Evolutionary conservation across 2,329 filamentous ascomycete genomes (phyloP), one percentile per base, ranked within the genome.

Genomic region (Colletotrichum musae): DNA sequence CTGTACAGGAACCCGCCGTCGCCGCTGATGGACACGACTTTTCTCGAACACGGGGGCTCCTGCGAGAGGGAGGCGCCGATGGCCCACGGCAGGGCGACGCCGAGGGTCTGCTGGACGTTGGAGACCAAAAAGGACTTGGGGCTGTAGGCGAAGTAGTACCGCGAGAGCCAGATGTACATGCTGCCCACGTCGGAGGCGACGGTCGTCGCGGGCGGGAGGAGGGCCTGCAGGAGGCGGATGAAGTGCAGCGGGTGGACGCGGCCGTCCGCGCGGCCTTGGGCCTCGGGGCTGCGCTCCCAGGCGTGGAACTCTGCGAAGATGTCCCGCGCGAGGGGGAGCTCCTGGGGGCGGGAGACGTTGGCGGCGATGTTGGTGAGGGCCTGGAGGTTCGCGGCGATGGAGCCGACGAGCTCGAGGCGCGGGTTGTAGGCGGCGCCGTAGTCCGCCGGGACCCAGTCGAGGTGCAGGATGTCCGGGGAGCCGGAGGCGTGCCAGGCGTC

Each of bases 1-100:
- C 81, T 83, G 77, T 85, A 86, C 78, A 85, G 83, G 76, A 86
- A 86, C 21, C 83, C 84, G 18, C 84, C 84, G 72, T 86, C 84
- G 48, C 84, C 84, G 64, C 77, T 80, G 52, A 86, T 67, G 47
- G 77, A 81, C 45, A 86, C 74, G 28, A 86, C 83, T 64, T 85
- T 86, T 15, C 78, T 70, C 1, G 78, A 78, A 73, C 81, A 83
- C 0, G 82, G 82, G 4, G 81, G 81, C 4, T 77, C 73, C 71
- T 85, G 83, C 0, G 77, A 75, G 0, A 86, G 75, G 0, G 81
- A 84, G 0, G 83, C 80, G 13, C 81, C 82, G 54, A 86, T 86
- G 6, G 83, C 83, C 83, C 83, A 85, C 0, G 82, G 83, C 13
- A 85, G 77, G 4, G 82, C 83, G 2, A 85, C 82, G 47, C 83